Base-by-base conservation (phyloP, 2,329 filamentous ascomycete genomes). In the Cladosporium colombiae region DNA sequence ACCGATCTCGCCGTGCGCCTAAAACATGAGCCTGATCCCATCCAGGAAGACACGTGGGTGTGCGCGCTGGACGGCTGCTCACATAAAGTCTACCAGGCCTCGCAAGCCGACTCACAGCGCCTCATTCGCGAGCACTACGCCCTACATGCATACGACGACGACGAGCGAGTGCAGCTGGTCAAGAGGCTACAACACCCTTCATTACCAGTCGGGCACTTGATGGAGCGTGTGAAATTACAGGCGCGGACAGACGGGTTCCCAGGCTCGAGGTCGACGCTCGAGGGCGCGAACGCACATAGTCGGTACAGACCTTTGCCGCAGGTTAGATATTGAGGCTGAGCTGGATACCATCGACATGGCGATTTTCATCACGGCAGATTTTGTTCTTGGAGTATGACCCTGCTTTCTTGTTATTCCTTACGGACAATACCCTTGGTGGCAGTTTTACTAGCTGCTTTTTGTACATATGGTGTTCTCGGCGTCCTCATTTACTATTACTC, bases 61-160 rank as follows among this genome's bases (percentile, higher is more conserved):
- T 92, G 90, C 71, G 83, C 84, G 5, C 82, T 89, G 67, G 85
- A 87, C 13, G 87, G 84, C 27, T 92, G 90, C 72, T 79, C 79
- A 44, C 88, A 88, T 70, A 82, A 88, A 49, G 86, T 91, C 13
- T 88, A 88, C 67, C 83, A 83, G 2, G 86, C 86, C n/a, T 84
- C 86, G 53, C 81, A 84, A 50, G 77, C 83, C 3, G 80, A 83
- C 0, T 85, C 85, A 27, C 83, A 86, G 66, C 78, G 81, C 5
- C 77, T 85, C 11, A 89, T 92, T 55, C 81, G 80, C 21, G 80
- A 84, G 57, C 90, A 92, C 73, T 84, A 88, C 68, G 81, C 81
- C 46, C 80, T 85, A 62, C 89, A 92, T 72, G 84, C 87, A 49
- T 80, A 82, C 60, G 84, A 86, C 66, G 78, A 84, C 18, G 79